Evolutionary conservation across 2,329 filamentous ascomycete species (phyloP), one percentile per base, ranked within the genome.

Genomic region (Penicillium sp.): DNA sequence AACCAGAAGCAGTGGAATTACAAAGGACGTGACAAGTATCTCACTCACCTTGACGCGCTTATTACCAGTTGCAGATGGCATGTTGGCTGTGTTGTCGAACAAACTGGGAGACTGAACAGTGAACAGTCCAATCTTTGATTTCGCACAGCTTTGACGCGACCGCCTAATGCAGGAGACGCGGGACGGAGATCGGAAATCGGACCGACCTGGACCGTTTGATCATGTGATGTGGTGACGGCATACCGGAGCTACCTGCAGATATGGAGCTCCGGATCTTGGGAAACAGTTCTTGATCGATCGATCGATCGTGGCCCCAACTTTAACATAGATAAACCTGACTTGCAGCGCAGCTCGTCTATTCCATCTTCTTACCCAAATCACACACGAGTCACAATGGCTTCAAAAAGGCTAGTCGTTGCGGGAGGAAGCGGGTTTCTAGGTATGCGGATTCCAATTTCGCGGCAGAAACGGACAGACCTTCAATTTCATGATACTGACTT

Each of bases 371-470:
- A 8, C 6, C 6, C n/a, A 37, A 28, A 18, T 25, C 9, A 28
- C n/a, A 45, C 26, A 25, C 29, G 11, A 32, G 6, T 9, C 8
- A 33, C 9, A 9, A 75, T 78, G 55, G 77, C 78, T 43, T 75
- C 82, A 48, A 95, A 90, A 73, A 85, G 83, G 70, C 76, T 98
- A 38, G 83, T 97, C 37, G 90, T 98, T 46, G 94, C 88, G 57
- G 93, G 93, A 58, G 91, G 91, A 50, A 96, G 88, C 69, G 91
- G 93, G 32, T 98, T 97, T 66, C 73, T 98, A 26, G 89, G 89
- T 71, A 64, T 28, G 65, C 62, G 29, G 9, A 35, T 11, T 28
- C 24, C 2, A 34, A 48, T 40, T 9, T 5, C 9, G 24, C 26
- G 12, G 7, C 11, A 24, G 39, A 35, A 40, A 33, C 38, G 29